Evolutionary conservation across 495 filamentous ascomycete genomes (phyloP), one percentile per base, ranked within the genome.

Genomic region (Amphirosellinia nigrospora): DNA sequence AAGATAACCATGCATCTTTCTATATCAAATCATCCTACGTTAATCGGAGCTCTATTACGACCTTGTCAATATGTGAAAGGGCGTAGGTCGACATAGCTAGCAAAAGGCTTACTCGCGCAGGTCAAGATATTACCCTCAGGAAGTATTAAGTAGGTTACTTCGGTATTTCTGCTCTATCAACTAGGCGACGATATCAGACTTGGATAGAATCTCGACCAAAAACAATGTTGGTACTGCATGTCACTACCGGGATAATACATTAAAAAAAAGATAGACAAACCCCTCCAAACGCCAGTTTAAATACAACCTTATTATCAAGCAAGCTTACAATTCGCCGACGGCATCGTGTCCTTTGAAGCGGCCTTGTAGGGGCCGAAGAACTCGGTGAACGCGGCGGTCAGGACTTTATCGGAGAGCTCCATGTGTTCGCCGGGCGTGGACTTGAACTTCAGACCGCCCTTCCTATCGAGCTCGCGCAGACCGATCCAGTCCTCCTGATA

Each of bases 401-500:
- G 74, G 46, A 89, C 69, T 70, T 89, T 83, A 1, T 96, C 91
- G 21, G 79, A 81, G 73, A 99, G 75, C 67, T 89, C 79, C 96
- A 99, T 98, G 83, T 99, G 96, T 13, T 85, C 82, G 2, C 96
- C 96, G 8, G 89, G 84, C 1, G 86, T 80, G 5, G 83, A 86
- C 81, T 86, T 81, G 80, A 97, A 97, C 60, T 90, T 87, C 70
- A 99, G 80, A 26, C 87, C 91, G 2, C 89, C 93, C 81, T 91
- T 89, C 80, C 92, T 84, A 82, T 96, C 96, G 75, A 99, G 81
- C 73, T 80, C 82, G 81, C 87, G 92, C 82, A 99, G 80, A 1
- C 96, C 96, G 26, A 99, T 73, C 96, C 96, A 99, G 82, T 99
- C 96, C 82, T 98, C 92, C 74, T 86, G 87, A 77, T 97, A 98